Percentiles rank a stretch among this genome's conserved stretches.
Conservation (phyloP, 257 asterid species). For the Voacanga thouarsii region DNA sequence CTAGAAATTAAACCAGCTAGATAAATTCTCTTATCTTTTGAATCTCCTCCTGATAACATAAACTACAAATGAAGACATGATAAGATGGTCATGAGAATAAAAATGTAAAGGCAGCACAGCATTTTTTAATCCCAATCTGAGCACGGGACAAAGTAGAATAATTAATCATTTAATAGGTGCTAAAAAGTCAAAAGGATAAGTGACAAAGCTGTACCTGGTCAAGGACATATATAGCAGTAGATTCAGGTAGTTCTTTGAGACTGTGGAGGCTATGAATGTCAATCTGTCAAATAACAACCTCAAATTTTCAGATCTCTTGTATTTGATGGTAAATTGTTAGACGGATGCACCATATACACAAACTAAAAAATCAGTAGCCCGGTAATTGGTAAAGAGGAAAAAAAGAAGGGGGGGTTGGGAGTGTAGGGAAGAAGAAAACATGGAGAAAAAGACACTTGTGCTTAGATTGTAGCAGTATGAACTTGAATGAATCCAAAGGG, state of each 20-base stretch:
- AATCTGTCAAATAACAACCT: conserved; percentile 50
- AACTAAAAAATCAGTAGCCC: neutral
- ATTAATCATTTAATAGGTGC: conserved; percentile 7
- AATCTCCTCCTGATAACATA: conserved; percentile 76
- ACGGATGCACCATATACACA: neutral
- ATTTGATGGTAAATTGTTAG: neutral
- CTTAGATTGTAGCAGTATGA: neutral
- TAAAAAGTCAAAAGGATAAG: conserved; percentile 6
- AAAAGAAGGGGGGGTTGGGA: neutral
- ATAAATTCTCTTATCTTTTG: conserved; percentile 63
- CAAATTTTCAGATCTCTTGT: neutral
- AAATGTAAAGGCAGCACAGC: neutral
- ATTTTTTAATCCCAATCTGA: neutral
- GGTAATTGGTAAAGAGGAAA: neutral
- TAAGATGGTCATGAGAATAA: conserved; percentile 9
- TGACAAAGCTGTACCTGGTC: conserved; percentile 64
- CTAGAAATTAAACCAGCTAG: conserved; percentile 66
- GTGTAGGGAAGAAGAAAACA: neutral
- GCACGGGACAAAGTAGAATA: neutral
- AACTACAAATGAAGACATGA: conserved; percentile 45
- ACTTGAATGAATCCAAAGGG: neutral
- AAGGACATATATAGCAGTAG: conserved; percentile 71
- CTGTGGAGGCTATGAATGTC: conserved; percentile 51
- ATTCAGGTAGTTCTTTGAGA: conserved; percentile 72
- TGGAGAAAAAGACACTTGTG: neutral